Evolutionary conservation across 495 filamentous ascomycete species (phyloP).

Genomic region (Penicillium atrosanguineum): DNA sequence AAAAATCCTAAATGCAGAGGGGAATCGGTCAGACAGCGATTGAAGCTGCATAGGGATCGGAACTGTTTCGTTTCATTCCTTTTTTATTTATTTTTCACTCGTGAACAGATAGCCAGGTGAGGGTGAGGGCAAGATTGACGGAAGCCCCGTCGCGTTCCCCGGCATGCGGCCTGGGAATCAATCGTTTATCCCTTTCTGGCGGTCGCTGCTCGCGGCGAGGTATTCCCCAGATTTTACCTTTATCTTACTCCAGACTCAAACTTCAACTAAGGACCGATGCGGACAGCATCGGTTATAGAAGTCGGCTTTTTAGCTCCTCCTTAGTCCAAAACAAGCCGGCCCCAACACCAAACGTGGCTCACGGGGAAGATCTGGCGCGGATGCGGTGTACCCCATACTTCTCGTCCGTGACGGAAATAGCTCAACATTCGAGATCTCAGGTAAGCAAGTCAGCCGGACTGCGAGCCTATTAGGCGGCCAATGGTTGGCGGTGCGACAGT

Average conservation of each 20-base stretch:
- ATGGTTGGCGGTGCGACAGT: conserved; percentile 22
- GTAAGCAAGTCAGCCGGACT: conserved; percentile 26
- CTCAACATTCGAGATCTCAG: conserved; percentile 6
- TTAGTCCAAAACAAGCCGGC: not conserved
- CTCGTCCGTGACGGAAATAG: conserved; percentile 27
- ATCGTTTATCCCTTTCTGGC: conserved; percentile 23
- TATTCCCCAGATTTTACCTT: not conserved
- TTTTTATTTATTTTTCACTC: too few relatives aligned
- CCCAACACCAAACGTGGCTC: conserved; percentile 10
- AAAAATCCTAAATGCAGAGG: not conserved
- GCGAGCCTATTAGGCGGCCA: conserved; percentile 15
- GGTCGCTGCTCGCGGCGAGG: conserved; percentile 14
- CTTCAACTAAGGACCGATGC: not conserved
- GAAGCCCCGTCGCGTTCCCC: conserved; percentile 21
- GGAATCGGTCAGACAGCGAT: not conserved
- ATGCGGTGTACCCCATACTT: conserved; percentile 1
- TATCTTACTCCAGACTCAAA: not conserved
- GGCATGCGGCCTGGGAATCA: conserved; percentile 24
- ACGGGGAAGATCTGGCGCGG: conserved; percentile 3
- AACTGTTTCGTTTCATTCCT: not conserved
- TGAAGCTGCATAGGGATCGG: not conserved
- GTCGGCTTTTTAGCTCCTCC: not conserved
- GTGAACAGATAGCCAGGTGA: not conserved
- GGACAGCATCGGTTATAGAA: not conserved
- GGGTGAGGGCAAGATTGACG: conserved; percentile 9